A percentile compares a stretch with the other conserved stretches of the same genome.
These are phyloP conservation scores for Pontederia paniculata DNA, from an alignment of 176 grass and related monocot genomes.

Conservation along the genomic window DNA sequence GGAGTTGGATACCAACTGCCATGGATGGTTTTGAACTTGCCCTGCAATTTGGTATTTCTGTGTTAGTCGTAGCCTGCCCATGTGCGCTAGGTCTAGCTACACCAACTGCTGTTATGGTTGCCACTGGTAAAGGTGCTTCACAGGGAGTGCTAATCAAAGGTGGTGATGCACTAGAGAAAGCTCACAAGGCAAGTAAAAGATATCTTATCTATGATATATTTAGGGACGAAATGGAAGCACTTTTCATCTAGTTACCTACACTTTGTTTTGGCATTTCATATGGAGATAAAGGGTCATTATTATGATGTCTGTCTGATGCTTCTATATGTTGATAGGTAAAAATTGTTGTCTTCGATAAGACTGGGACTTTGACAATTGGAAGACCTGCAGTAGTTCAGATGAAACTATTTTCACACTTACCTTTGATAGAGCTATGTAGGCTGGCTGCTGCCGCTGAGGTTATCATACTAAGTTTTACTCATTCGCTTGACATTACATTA, in stretches of 20 bases:
- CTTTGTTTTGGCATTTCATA: neutral
- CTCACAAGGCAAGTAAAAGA: constrained; percentile 56
- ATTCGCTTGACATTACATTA: no score
- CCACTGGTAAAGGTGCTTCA: constrained; percentile 95
- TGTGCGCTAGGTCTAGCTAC: constrained; percentile 94
- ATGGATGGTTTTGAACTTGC: constrained; percentile 98
- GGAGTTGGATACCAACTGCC: constrained; percentile 67
- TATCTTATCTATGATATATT: neutral
- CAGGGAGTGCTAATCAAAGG: constrained; percentile 98
- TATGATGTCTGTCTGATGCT: constrained; percentile 16
- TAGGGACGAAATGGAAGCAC: neutral
- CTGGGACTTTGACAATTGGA: constrained; percentile 83
- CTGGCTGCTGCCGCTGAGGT: constrained; percentile 91
- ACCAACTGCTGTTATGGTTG: constrained; percentile 99
- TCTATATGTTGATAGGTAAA: constrained; percentile 41
- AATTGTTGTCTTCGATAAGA: constrained; percentile 93
- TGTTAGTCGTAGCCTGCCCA: constrained; percentile 88
- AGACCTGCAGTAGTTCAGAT: constrained; percentile 89
- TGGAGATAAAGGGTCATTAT: neutral
- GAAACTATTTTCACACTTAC: constrained; percentile 64
- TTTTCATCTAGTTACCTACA: neutral
- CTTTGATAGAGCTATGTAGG: constrained; percentile 65
- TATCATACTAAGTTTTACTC: neutral
- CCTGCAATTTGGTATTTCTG: constrained; percentile 94
- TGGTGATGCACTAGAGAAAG: constrained; percentile 93